Conservation (phyloP, 805 yeast genomes). For the Candida ovalis region DNA sequence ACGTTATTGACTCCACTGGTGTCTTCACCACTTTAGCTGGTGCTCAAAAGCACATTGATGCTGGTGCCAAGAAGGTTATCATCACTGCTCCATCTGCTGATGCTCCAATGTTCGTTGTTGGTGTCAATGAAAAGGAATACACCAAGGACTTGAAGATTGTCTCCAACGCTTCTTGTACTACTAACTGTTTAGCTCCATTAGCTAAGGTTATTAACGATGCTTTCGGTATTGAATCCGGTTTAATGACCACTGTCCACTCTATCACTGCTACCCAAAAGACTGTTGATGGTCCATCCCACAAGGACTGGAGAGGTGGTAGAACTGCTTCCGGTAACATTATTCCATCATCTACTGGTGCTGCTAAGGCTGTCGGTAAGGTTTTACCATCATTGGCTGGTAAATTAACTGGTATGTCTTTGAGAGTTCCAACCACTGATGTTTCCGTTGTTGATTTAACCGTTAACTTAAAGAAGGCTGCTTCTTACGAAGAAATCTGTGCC, state of each 20-base stretch:
- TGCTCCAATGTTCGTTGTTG: slow-evolving; percentile 93
- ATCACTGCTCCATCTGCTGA: slow-evolving; percentile 93
- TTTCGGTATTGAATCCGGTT: slow-evolving; percentile 86
- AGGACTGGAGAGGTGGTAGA: slow-evolving; percentile 99
- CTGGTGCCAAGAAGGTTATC: slow-evolving; percentile 93
- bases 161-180: slow-evolving; percentile 94
- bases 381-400: slow-evolving; percentile 88
- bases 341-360: slow-evolving; percentile 96
- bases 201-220: slow-evolving; percentile 85
- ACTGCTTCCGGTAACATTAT: slow-evolving; percentile 94
- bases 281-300: slow-evolving; percentile 95
- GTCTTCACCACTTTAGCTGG: slow-evolving; percentile 81
- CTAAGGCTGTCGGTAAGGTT: slow-evolving; percentile 96
- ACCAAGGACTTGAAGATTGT: slow-evolving; percentile 70
- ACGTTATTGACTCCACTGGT: slow-evolving; percentile 92
- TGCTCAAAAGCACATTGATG: slow-evolving; percentile 79
- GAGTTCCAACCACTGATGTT: slow-evolving; percentile 92
- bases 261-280: slow-evolving; percentile 96
- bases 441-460: slow-evolving; percentile 92
- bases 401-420: slow-evolving; percentile 89
- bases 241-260: slow-evolving; percentile 96
- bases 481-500: slow-evolving; percentile 79
- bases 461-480: slow-evolving; percentile 69
- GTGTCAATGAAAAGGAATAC: slow-evolving; percentile 83
- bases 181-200: slow-evolving; percentile 93